phyloP scores from a whole-genome alignment of 2,329 filamentous ascomycete species.

The Exophiala oligosperma region DNA sequence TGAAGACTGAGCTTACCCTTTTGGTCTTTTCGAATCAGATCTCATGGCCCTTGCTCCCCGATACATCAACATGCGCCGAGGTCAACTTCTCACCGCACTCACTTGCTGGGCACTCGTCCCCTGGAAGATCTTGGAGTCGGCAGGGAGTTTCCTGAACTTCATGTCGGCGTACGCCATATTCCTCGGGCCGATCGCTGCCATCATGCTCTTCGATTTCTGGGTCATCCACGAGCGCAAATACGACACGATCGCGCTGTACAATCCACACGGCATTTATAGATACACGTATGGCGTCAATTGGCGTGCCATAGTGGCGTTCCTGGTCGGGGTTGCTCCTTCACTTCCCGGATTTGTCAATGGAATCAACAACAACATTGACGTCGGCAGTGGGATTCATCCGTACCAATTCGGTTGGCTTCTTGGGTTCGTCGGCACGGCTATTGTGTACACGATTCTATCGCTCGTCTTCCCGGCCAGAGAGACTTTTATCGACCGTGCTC shows the following conservation, averaged over 20 bases:
- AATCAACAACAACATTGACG: conserved; percentile 38
- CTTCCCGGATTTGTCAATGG: conserved; percentile 53
- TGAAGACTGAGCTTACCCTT: conserved; percentile 39
- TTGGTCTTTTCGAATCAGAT: conserved; percentile 35
- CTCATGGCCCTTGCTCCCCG: conserved; percentile 54
- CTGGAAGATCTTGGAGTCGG: conserved; percentile 64
- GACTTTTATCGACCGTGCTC: conserved; percentile 29
- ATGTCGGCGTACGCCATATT: conserved; percentile 67
- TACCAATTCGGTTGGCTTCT: conserved; percentile 67
- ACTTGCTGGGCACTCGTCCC: conserved; percentile 61
- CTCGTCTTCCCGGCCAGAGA: conserved; percentile 19
- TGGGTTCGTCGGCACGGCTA: conserved; percentile 60
- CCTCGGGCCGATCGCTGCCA: conserved; percentile 61
- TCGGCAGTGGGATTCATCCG: conserved; percentile 54
- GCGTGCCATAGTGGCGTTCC: conserved; percentile 13
- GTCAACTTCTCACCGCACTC: conserved; percentile 55
- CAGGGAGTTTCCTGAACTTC: conserved; percentile 60
- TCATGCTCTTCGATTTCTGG: conserved; percentile 63
- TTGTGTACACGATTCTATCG: conserved; percentile 55
- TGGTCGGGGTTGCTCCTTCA: conserved; percentile 5
- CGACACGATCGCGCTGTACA: conserved; percentile 54
- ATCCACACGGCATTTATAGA: conserved; percentile 49
- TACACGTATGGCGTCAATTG: conserved; percentile 59
- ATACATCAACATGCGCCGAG: conserved; percentile 57
- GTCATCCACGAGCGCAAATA: conserved; percentile 52